phyloP scores from a whole-genome alignment of 1,284 basidiomycete genomes.

The Heimioporus punctisporus region DNA sequence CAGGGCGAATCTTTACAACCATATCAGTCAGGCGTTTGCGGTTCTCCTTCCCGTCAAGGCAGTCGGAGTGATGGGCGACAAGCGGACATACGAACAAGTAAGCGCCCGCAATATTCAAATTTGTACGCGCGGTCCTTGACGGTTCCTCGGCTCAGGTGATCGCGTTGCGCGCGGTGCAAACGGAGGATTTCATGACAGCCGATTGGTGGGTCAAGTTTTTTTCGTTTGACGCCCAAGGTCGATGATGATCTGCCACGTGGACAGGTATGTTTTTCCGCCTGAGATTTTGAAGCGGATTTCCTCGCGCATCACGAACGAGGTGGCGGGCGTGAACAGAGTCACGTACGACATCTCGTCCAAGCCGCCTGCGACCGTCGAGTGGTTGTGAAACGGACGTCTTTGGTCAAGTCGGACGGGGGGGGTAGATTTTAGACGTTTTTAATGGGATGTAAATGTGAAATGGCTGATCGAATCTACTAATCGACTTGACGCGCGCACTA shows the following conservation, averaged over 20 bases:
- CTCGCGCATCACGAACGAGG: conserved; percentile 98
- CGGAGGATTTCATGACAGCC: conserved; percentile 98
- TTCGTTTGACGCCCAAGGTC: not conserved
- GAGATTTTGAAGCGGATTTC: conserved; percentile 92
- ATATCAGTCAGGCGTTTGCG: conserved; percentile 98
- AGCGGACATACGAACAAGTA: conserved; percentile 96
- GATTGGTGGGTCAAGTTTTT: conserved; percentile 68
- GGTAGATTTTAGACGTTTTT: too few relatives aligned
- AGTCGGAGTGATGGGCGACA: conserved; percentile 98
- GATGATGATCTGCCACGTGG: not conserved
- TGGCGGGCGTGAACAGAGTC: conserved; percentile 91
- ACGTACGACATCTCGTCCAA: conserved; percentile 98
- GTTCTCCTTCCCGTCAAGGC: conserved; percentile 97
- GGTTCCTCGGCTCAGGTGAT: conserved; percentile 77
- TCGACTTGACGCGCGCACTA: too few relatives aligned
- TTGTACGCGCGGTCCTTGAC: too few relatives aligned
- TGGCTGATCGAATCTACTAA: too few relatives aligned
- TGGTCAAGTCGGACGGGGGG: too few relatives aligned
- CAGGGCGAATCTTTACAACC: conserved; percentile 89
- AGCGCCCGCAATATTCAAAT: too few relatives aligned
- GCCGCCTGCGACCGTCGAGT: conserved; percentile 80
- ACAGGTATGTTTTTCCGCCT: conserved; percentile 93
- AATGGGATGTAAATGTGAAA: too few relatives aligned
- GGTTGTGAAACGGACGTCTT: conserved; percentile 35
- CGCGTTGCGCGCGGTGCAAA: conserved; percentile 88